phyloP scores from a whole-genome alignment of 2,329 filamentous ascomycete species.

The Exophiala sideris region DNA sequence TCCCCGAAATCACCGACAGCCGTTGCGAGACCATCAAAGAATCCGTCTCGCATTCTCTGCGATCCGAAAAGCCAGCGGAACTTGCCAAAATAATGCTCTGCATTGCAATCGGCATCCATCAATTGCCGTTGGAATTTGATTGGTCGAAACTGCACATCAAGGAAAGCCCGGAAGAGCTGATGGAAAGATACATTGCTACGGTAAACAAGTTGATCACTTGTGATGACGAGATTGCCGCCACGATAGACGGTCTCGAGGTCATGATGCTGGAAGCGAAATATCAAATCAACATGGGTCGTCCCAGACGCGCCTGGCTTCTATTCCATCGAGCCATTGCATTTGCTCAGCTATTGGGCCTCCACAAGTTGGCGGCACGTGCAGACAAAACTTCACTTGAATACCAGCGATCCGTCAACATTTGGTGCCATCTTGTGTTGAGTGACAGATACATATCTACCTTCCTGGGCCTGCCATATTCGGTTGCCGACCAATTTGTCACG shows the following conservation, averaged over 20 bases:
- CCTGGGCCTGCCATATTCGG: constrained; percentile 51
- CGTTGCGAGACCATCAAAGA: constrained; percentile 29
- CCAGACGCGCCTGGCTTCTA: constrained; percentile 53
- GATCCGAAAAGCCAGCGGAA: constrained; percentile 37
- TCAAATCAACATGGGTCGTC: constrained; percentile 54
- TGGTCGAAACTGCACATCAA: constrained; percentile 37
- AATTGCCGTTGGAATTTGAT: constrained; percentile 40
- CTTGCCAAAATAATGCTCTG: constrained; percentile 45
- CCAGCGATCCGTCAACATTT: constrained; percentile 36
- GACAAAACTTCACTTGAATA: constrained; percentile 29
- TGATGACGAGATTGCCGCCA: constrained; percentile 51
- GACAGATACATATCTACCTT: constrained; percentile 53
- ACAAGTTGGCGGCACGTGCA: constrained; percentile 34
- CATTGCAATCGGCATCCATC: constrained; percentile 42
- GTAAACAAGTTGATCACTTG: constrained; percentile 49
- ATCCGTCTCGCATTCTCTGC: constrained; percentile 38
- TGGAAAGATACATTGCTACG: constrained; percentile 46
- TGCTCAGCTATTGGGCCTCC: constrained; percentile 51
- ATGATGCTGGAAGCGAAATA: constrained; percentile 51
- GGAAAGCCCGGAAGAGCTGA: constrained; percentile 42
- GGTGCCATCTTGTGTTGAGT: constrained; percentile 39
- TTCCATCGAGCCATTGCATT: constrained; percentile 52
- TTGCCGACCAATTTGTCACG: constrained; percentile 33
- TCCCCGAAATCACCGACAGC: constrained; percentile 33
- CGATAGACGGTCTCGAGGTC: constrained; percentile 53